Evolutionary conservation across 1,284 basidiomycete genomes (phyloP), one percentile per base, ranked within the genome.

Genomic region (Sporisorium scitamineum): DNA sequence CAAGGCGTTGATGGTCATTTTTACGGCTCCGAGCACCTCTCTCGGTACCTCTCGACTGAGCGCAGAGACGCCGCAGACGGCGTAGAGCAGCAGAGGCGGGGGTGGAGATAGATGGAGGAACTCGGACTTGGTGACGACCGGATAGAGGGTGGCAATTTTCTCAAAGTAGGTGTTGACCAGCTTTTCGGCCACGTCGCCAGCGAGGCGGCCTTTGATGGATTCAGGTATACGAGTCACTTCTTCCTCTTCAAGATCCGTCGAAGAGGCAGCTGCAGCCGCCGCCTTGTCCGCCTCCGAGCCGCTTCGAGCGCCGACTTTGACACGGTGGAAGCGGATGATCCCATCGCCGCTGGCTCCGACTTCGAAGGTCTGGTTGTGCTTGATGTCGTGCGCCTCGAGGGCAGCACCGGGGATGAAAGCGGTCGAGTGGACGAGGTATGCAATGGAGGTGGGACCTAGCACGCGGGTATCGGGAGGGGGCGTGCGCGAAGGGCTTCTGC

Each of bases 151-250:
- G 1, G 92, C 90, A 54, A 96, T 89, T 45, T 94, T 91, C 22
- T 89, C 89, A 86, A 98, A 98, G 87, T 95, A 98, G 22, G 91
- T 90, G 86, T 97, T 98, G 82, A 96, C 89, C 60, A 97, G 90
- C 61, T 90, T 89, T 80, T 95, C 91, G 54, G 73, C 76, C 45
- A 82, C 82, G 52, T 81, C 81, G 56, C 72, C 77, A 16, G 76
- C 79, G 29, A 81, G 69, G 47, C 80, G 72, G 56, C 70, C 70
- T 16, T 78, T 79, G 62, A 79, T 70, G 9, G 77, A 69, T 32
- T 77, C 74, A 13, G 76, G 73, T 11, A 74, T 68, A 32, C 78
- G 70, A 9, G 68, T 54, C 24, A 61, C 54, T 27, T 70, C 60
- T 22, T 77, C 66, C 22, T 78, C 65, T 20, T 73, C 64, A 5